These are phyloP conservation scores for Nicotiana obtusifolia DNA, from an alignment of 257 asterid genomes.

Conservation along the genomic window DNA sequence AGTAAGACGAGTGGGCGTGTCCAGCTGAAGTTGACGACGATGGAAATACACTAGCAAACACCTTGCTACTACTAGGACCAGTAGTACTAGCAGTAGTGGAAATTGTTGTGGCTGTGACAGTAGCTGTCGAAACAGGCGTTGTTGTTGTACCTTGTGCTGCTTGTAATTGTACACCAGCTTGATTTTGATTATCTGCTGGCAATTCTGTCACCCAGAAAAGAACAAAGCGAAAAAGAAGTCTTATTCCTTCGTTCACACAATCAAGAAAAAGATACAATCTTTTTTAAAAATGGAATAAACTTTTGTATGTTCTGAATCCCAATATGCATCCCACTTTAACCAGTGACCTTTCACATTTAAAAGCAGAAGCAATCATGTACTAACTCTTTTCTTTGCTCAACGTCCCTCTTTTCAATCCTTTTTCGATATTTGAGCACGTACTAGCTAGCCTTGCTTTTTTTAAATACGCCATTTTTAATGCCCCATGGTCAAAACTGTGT, in stretches of 20 bases:
- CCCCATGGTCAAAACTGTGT: too few species aligned
- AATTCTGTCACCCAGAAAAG: slow-evolving; percentile 36
- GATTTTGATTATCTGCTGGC: slow-evolving; percentile 48
- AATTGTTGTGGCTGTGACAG: slow-evolving; percentile 12
- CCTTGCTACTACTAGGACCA: slow-evolving; percentile 23
- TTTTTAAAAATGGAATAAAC: slow-evolving; percentile 20
- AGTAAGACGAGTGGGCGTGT: slow-evolving; percentile 27
- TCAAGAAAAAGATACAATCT: slow-evolving; percentile 17
- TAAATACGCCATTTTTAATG: background rate
- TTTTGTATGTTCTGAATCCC: slow-evolving; percentile 35
- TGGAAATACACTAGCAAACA: slow-evolving; percentile 31
- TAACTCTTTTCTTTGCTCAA: slow-evolving; percentile 24
- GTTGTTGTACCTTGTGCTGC: slow-evolving; percentile 23
- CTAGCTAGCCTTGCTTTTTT: background rate
- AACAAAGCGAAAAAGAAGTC: background rate
- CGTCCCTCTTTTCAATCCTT: slow-evolving; percentile 16
- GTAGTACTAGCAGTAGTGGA: slow-evolving; percentile 22
- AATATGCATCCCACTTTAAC: slow-evolving; percentile 26
- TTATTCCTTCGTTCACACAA: slow-evolving; percentile 7
- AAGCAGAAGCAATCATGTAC: slow-evolving; percentile 49
- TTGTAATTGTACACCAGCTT: slow-evolving; percentile 22
- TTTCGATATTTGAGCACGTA: slow-evolving; percentile 28
- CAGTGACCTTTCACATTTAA: slow-evolving; percentile 27
- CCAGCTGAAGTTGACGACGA: slow-evolving; percentile 32
- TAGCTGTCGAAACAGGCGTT: slow-evolving; percentile 8